Evolutionary conservation across 2,329 filamentous ascomycete species (phyloP), one percentile per base, ranked within the genome.

Genomic region (Diaporthe destruens): DNA sequence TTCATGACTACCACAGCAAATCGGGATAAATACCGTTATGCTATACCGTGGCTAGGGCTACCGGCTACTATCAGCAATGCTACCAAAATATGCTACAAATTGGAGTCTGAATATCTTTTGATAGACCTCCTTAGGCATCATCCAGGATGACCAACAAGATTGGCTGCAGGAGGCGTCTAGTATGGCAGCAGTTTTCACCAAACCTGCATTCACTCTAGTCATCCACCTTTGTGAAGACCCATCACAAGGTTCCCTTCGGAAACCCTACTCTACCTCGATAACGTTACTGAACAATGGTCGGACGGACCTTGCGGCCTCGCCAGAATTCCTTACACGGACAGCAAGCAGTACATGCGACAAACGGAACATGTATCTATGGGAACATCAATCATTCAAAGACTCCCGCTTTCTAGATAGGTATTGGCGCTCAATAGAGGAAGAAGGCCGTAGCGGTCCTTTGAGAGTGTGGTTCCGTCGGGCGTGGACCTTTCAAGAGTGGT

Each of bases 71-170:
- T 71, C 14, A 57, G 51, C 12, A 44, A 63, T 63, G 67, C 51
- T 2, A 51, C 63, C 14, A 32, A 29, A 20, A 16, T 71, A 4
- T 47, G 44, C 6, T 12, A 57, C 32, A 36, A 0, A 34, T 20
- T 71, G n/a, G 69, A 51, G 6, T 68, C 67, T n/a, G 51, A 34
- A 16, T 66, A 71, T 39, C 47, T 71, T 16, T 71, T 51, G 59
- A 34, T 67, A 20, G 69, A 71, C 39, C 39, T 56, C 59, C 8
- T 42, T 67, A 4, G 67, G 69, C 14, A 71, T 71, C 53, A 7
- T 65, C 8, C 69, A 71, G 36, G 69, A 68, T 20, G 69, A 71
- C 32, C 12, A n/a, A 2, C 25, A 68, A 4, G 69, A 71, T 39
- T 71, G 69, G 69, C 18, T 49, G 23, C 69, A 51, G 20, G 59